These are phyloP conservation scores for Populus nigra DNA, from an alignment of 345 rosid species.

Conservation along the genomic window DNA sequence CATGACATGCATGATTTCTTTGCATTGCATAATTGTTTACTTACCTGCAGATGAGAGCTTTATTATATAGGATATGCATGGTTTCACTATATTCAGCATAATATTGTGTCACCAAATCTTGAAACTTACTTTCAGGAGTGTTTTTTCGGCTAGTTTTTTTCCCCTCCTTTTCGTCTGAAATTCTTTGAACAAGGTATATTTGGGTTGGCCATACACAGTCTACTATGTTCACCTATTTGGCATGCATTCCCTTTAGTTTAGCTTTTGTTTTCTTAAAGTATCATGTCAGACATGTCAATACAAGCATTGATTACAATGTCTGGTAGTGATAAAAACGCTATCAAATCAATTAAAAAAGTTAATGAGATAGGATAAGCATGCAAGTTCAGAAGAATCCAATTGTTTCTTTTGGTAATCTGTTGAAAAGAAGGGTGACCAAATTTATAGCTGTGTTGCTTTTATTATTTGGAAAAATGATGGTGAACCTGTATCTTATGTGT, in stretches of 20 bases:
- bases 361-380: not conserved
- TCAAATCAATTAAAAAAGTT: not conserved
- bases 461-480: not conserved
- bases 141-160: not conserved
- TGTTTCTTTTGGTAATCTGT: no score
- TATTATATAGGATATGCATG: not conserved
- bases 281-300: not conserved
- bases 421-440: not conserved
- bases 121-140: not conserved
- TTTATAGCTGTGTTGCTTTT: not conserved
- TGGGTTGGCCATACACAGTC: no score
- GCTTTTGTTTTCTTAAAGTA: not conserved
- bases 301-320: not conserved
- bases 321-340: not conserved
- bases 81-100: not conserved
- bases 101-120: not conserved
- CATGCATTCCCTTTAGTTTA: not conserved
- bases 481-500: not conserved
- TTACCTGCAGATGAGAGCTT: not conserved
- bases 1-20: not conserved
- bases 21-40: not conserved
- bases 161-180: no score
- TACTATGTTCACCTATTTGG: not conserved
- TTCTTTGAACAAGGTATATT: no score
- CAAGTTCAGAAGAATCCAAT: no score